These are phyloP conservation scores for Apiosordaria backusii DNA, from an alignment of 495 filamentous ascomycete genomes.

Conservation along the genomic window DNA sequence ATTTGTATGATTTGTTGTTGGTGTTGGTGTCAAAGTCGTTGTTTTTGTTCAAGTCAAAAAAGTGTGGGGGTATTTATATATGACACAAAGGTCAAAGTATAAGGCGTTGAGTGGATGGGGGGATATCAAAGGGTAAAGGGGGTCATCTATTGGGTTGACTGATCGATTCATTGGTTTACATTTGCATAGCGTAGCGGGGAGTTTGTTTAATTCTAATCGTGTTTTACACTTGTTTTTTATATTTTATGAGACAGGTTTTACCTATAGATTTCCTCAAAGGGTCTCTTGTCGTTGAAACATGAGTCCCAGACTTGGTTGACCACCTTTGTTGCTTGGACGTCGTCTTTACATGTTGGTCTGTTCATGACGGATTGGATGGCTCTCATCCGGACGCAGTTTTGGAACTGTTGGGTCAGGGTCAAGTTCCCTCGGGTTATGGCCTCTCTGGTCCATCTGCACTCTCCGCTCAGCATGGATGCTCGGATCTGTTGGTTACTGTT, in stretches of 20 bases:
- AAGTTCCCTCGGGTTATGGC: constrained; percentile 78
- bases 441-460: constrained; percentile 88
- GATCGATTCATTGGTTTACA: background rate
- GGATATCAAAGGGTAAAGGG: background rate
- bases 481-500: constrained; percentile 60
- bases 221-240: background rate
- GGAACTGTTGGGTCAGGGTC: constrained; percentile 86
- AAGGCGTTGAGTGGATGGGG: background rate
- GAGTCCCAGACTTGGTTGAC: constrained; percentile 98
- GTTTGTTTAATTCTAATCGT: constrained; percentile 1
- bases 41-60: background rate
- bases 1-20: constrained; percentile 12
- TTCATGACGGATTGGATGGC: constrained; percentile 71
- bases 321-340: constrained; percentile 78
- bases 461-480: constrained; percentile 84
- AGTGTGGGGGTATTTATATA: background rate
- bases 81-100: background rate
- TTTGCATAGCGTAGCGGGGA: constrained; percentile 4
- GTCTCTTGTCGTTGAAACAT: constrained; percentile 88
- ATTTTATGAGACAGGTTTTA: constrained; percentile 39
- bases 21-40: constrained; percentile 11
- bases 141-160: background rate
- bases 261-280: constrained; percentile 95
- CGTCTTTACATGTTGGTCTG: constrained; percentile 76
- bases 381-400: constrained; percentile 81